Conservation (phyloP, 2,329 filamentous ascomycete genomes). For the Trichoderma arundinaceum region DNA sequence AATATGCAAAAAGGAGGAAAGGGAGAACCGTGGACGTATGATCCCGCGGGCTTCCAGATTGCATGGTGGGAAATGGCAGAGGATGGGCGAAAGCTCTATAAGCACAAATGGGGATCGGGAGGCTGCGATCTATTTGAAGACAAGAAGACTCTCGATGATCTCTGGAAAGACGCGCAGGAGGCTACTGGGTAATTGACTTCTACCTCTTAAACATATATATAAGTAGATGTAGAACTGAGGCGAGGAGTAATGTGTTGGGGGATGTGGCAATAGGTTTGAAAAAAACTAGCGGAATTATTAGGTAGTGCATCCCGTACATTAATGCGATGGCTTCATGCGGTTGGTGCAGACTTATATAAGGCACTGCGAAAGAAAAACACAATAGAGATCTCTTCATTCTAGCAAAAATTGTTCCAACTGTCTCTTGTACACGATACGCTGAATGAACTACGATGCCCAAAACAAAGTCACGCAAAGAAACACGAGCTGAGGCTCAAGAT, state of each 20-base stretch:
- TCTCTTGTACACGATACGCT: background rate
- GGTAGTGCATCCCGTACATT: too few relatives aligned
- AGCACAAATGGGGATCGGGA: conserved; percentile 10
- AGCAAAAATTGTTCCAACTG: background rate
- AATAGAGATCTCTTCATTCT: background rate
- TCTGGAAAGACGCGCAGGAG: conserved; percentile 3
- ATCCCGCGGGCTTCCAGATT: conserved; percentile 19
- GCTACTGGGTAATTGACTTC: background rate
- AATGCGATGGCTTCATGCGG: too few relatives aligned
- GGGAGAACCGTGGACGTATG: conserved; percentile 29
- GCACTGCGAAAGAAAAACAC: background rate
- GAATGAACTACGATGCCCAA: background rate
- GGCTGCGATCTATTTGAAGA: background rate
- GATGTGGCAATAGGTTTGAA: too few relatives aligned
- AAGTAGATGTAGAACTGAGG: background rate
- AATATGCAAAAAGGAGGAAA: conserved; percentile 30
- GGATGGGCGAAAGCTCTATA: conserved; percentile 9
- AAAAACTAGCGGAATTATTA: too few relatives aligned
- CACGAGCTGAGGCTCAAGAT: background rate
- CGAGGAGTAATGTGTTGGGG: background rate
- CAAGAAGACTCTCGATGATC: conserved; percentile 2
- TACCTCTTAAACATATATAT: background rate
- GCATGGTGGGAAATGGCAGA: conserved; percentile 30
- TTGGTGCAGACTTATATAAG: background rate
- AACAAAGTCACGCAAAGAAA: background rate